A percentile compares a stretch with the other conserved stretches of the same genome.
Conservation (phyloP, 176 grass and related monocot genomes). For the Triticum turgidum region DNA sequence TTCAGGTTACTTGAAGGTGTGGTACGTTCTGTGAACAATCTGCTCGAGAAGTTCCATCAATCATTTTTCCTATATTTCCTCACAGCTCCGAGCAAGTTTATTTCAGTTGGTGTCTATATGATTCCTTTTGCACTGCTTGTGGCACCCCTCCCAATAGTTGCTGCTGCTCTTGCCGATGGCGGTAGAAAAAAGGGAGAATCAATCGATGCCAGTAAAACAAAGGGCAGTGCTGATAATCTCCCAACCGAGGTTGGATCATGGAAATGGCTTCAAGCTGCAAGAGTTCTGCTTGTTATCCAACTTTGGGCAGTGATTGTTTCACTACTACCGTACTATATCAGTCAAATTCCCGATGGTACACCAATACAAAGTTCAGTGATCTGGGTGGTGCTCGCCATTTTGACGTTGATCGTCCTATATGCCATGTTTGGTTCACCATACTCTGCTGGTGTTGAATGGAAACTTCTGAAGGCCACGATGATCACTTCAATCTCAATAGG, state of each 20-base stretch:
- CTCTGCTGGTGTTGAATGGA: slow-evolving; percentile 67
- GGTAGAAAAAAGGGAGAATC: slow-evolving; percentile 28
- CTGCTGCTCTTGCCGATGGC: slow-evolving; percentile 69
- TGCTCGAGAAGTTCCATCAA: slow-evolving; percentile 97
- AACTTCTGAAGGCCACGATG: slow-evolving; percentile 79
- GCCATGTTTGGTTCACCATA: slow-evolving; percentile 54
- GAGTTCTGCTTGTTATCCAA: slow-evolving; percentile 72
- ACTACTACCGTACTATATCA: slow-evolving; percentile 67
- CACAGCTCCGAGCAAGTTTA: slow-evolving; percentile 84
- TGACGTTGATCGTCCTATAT: slow-evolving; percentile 48
- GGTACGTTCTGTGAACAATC: slow-evolving; percentile 82
- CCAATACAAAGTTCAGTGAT: slow-evolving; percentile 38
- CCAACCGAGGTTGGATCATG: slow-evolving; percentile 46
- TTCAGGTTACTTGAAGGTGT: slow-evolving; percentile 96
- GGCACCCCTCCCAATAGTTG: slow-evolving; percentile 76
- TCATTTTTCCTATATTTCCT: slow-evolving; percentile 98
- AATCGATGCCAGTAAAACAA: neutral
- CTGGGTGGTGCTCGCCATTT: slow-evolving; percentile 59
- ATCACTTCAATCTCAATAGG: slow-evolving; percentile 66
- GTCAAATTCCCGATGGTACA: slow-evolving; percentile 49
- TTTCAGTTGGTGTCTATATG: slow-evolving; percentile 97
- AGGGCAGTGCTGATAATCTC: slow-evolving; percentile 26
- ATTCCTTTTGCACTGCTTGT: slow-evolving; percentile 84
- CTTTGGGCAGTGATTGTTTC: slow-evolving; percentile 75
- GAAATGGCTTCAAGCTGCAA: slow-evolving; percentile 84